These are phyloP conservation scores for Colletotrichum noveboracense DNA, from an alignment of 2,329 filamentous ascomycete genomes.

Conservation along the genomic window DNA sequence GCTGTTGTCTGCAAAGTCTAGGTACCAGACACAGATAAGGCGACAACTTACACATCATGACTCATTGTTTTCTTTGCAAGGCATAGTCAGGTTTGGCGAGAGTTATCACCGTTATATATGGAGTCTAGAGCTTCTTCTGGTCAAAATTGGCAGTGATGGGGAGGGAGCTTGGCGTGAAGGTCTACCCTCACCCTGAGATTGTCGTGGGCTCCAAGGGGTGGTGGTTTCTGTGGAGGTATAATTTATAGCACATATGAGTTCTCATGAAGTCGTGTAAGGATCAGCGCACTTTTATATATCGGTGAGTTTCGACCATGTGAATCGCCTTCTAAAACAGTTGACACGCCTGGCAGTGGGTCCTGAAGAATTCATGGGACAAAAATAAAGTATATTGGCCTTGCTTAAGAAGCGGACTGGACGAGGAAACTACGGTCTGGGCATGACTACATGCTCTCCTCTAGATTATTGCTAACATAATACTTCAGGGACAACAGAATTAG, in stretches of 20 bases:
- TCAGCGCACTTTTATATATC: fast-evolving
- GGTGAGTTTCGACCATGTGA: background rate
- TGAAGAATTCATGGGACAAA: background rate
- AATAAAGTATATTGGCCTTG: fast-evolving
- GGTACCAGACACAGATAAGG: background rate
- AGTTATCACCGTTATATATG: fast-evolving
- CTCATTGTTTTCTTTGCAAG: background rate
- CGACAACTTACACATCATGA: background rate
- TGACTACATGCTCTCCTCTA: background rate
- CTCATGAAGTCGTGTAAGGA: background rate
- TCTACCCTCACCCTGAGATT: background rate
- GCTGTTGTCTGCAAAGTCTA: background rate
- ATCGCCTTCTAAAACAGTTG: too few species aligned
- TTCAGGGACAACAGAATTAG: fast-evolving
- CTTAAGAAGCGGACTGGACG: background rate
- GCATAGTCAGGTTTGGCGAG: fast-evolving
- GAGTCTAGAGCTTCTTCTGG: background rate
- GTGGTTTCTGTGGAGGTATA: background rate
- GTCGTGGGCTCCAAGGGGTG: background rate
- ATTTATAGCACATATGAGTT: background rate
- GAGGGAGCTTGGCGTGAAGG: background rate
- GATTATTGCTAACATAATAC: background rate
- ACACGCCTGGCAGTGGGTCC: too few species aligned
- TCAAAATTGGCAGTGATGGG: too few species aligned
- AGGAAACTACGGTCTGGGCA: background rate